Evolutionary conservation across 208 protist genomes (phyloP).

Genomic region (Acanthamoeba quina): DNA sequence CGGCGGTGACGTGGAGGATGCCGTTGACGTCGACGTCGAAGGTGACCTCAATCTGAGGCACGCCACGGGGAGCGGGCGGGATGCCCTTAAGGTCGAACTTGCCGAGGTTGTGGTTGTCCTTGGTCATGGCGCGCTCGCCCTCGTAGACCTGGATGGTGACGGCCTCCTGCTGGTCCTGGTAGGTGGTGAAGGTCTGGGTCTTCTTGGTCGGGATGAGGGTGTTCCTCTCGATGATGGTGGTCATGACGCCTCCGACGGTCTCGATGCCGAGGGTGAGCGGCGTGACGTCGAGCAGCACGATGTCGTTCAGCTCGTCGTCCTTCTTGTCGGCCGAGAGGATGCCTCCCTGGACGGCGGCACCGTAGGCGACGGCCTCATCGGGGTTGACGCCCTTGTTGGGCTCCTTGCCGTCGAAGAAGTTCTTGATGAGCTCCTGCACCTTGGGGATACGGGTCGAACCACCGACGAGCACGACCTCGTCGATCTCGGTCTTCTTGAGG

Average conservation of each 20-base stretch:
- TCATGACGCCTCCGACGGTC: slow-evolving; percentile 97
- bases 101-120: slow-evolving; percentile 99
- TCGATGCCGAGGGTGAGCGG: slow-evolving; percentile 95
- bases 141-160: slow-evolving; percentile 99
- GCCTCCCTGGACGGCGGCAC: slow-evolving; percentile 97
- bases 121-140: slow-evolving; percentile 97
- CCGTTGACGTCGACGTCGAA: slow-evolving; percentile 99
- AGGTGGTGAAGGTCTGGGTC: slow-evolving; percentile 96
- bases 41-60: slow-evolving; percentile 98
- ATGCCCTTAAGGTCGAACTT: slow-evolving; percentile 96
- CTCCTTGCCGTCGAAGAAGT: slow-evolving; percentile 94
- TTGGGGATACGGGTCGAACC: slow-evolving; percentile 95
- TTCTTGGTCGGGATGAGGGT: slow-evolving; percentile 97
- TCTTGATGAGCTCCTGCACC: slow-evolving; percentile 91
- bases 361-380: slow-evolving; percentile 98
- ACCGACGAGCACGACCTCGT: slow-evolving; percentile 95
- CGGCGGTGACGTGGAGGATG: slow-evolving; percentile 96
- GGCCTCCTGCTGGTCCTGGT: slow-evolving; percentile 97
- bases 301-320: slow-evolving; percentile 81
- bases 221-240: slow-evolving; percentile 95
- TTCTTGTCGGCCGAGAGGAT: slow-evolving; percentile 90
- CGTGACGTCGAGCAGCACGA: slow-evolving; percentile 93
- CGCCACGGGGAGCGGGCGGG: slow-evolving; percentile 93
- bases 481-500: slow-evolving; percentile 91
- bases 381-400: slow-evolving; percentile 96